Percentiles rank a stretch among this genome's conserved stretches.
Evolutionary conservation across 345 rosid species (phyloP).

Genomic region (Rubroshorea leprosula): DNA sequence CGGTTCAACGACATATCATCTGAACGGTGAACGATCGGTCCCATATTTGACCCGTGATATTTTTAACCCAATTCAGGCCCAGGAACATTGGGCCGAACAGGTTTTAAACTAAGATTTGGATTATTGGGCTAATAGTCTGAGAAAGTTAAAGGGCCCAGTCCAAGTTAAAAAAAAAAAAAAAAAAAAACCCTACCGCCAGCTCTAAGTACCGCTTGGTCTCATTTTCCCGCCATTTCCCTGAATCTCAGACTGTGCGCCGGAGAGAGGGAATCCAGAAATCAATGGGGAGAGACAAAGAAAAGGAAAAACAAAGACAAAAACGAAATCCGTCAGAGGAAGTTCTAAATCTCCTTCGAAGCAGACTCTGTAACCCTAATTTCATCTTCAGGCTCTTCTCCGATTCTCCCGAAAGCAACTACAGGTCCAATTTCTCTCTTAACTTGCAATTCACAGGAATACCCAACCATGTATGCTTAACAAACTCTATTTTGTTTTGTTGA

Average conservation of each 20-base stretch:
- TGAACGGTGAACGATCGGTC: background rate
- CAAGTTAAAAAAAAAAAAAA: background rate
- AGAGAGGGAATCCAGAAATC: background rate
- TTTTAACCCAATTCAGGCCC: background rate
- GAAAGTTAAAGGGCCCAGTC: too few species aligned
- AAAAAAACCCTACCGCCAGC: background rate
- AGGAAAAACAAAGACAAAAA: conserved; percentile 13
- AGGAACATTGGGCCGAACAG: too few species aligned
- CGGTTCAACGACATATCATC: background rate
- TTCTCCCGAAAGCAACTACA: conserved; percentile 71
- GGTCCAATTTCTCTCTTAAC: conserved; percentile 36
- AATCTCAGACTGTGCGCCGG: background rate
- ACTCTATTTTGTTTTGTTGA: background rate
- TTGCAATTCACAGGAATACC: too few species aligned
- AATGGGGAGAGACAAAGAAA: conserved; percentile 41
- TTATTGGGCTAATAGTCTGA: too few species aligned
- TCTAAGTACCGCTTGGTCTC: background rate
- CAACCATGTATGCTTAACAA: too few species aligned
- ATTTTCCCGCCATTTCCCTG: background rate
- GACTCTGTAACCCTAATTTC: conserved; percentile 62
- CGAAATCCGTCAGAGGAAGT: conserved; percentile 29
- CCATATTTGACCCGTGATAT: background rate
- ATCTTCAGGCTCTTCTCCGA: conserved; percentile 53
- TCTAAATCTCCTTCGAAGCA: conserved; percentile 47
- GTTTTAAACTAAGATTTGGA: too few species aligned